Base-by-base conservation (phyloP, 2,329 filamentous ascomycete species). In the Calonectria pauciramosa region DNA sequence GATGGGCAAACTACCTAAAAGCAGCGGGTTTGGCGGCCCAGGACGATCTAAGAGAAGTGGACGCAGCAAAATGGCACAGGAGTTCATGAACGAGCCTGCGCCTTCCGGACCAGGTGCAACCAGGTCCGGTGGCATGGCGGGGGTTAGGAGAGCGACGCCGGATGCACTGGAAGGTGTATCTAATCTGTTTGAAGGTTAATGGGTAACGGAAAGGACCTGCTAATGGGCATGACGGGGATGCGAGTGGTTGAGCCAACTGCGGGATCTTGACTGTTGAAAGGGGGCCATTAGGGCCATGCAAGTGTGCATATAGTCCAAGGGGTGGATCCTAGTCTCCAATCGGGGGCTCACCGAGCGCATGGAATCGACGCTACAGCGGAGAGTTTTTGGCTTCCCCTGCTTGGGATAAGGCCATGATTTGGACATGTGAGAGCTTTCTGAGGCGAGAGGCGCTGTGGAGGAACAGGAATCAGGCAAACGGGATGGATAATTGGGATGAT, bases 1-100 rank as follows among this genome's bases (percentile, higher is more conserved):
- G 85, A 94, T 97, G 88, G 97, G 97, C 32, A 97, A 95, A 84
- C 92, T 99, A 9, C 88, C 86, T 67, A 92, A 92, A 83, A 89
- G 87, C 59, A 85, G 85, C 16, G 86, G 86, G 18, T 82, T 86
- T 36, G 82, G 81, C 9, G 76, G 67, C 30, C 72, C 81, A n/a
- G 66, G 72, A 9, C 79, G 79, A 51, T 72, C 77, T 32, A 84
- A 84, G 73, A 80, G 78, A 49, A 76, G 75, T 18, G 76, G 77
- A 41, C 82, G 84, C 63, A 84, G 75, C 82, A 90, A 89, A 82
- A 89, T 94, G 91, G 91, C 91, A 7, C 91, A 93, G 81, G 89
- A 91, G 72, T 94, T 93, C 78, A 92, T 93, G 91, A 92, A 87
- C 67, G 87, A 86, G n/a, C 84, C 86, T 13, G 77, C 85, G n/a